phyloP scores from a whole-genome alignment of 192 early-diverging fungal species.

The Linnemannia elongata region DNA sequence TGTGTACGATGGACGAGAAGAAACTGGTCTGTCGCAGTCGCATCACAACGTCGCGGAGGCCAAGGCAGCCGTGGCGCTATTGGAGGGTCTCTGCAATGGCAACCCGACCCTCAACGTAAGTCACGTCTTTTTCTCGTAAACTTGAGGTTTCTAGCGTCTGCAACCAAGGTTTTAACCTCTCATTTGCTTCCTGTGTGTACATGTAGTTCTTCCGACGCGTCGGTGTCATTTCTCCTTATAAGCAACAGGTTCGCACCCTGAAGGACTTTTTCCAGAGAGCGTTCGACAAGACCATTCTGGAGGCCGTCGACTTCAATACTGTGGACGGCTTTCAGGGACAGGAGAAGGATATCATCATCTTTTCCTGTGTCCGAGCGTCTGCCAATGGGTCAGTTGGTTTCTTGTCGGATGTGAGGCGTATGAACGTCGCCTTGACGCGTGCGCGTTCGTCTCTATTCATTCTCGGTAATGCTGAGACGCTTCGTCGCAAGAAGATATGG shows the following conservation, averaged over 20 bases:
- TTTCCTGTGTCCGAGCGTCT: constrained; percentile 91
- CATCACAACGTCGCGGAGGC: constrained; percentile 88
- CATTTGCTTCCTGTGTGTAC: neutral
- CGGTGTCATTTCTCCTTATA: constrained; percentile 96
- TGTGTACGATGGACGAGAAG: constrained; percentile 75
- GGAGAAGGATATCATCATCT: constrained; percentile 97
- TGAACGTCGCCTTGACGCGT: constrained; percentile 94
- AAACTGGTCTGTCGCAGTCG: constrained; percentile 72
- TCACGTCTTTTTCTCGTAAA: neutral
- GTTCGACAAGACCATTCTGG: constrained; percentile 75
- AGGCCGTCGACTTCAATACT: constrained; percentile 92
- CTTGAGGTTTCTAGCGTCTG: neutral
- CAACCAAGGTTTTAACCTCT: neutral
- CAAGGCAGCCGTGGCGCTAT: constrained; percentile 76
- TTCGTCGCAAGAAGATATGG: constrained; percentile 79
- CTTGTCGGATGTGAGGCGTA: constrained; percentile 83
- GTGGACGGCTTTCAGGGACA: constrained; percentile 98
- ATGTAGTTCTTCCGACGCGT: constrained; percentile 75
- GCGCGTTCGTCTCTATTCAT: constrained; percentile 88
- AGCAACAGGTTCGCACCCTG: constrained; percentile 83
- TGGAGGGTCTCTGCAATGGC: constrained; percentile 71
- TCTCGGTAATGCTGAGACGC: constrained; percentile 76
- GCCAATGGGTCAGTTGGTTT: constrained; percentile 79
- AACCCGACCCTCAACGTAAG: constrained; percentile 69
- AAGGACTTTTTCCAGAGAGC: constrained; percentile 71